Base-by-base conservation (phyloP, 768 basidiomycete genomes). In the Hydnomerulius pinastri region DNA sequence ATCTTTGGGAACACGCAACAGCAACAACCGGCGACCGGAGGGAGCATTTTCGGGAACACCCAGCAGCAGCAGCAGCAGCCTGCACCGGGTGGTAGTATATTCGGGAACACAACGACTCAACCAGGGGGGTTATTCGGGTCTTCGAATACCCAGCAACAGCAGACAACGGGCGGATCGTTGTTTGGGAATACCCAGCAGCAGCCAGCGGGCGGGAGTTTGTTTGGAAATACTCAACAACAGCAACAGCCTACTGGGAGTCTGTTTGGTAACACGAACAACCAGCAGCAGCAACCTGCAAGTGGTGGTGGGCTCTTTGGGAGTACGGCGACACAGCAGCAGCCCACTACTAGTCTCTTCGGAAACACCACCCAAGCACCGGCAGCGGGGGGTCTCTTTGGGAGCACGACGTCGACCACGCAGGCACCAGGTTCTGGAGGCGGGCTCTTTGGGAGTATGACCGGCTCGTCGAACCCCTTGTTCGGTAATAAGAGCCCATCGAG, bases 401-500 rank as follows among this genome's bases (percentile, higher is more conserved):
- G 35, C 40, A 57, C 59, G 5, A 36, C 50, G 13, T n/a, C n/a
- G n/a, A n/a, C n/a, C n/a, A 59, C 61, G n/a, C 49, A 48, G 21
- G 20, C 55, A 28, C 65, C 59, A 23, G 50, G 47, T 7, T 54
- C 57, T 40, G 54, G 46, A n/a, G 53, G 55, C 1, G 61, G 68
- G 27, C 38, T 58, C 4, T 72, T 69, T 51, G 70, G 70, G 13
- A 43, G n/a, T 35, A 49, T 64, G 2, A 54, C 51, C 29, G 39
- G 66, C 33, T 58, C 60, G 27, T 57, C 61, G 33, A 64, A 70
- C 43, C 61, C 69, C 32, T 50, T 73, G 24, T 77, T 77, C 39
- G 74, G 72, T 12, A 68, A 66, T 45, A 67, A 63, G 46, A 58
- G 59, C 15, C 63, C 69, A 6, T 55, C 62, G n/a, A 62, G 57